These are phyloP conservation scores for Globisporangium cylindrosporum DNA, from an alignment of 352 stramenopile genomes.

Conservation along the genomic window DNA sequence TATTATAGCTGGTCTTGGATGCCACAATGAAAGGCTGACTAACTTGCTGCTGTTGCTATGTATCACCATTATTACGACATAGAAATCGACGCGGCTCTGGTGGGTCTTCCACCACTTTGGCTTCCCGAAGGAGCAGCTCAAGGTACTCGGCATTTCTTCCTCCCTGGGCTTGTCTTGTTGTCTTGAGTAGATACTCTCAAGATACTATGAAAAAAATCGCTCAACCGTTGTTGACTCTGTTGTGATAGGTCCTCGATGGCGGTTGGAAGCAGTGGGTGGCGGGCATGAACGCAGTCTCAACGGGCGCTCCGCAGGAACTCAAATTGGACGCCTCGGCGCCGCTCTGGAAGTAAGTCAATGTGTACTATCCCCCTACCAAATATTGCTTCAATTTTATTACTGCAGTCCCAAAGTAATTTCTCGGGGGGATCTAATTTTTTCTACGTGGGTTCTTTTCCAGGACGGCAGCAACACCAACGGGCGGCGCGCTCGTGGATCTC, in stretches of 20 bases:
- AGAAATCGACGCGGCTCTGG: slow-evolving; percentile 72
- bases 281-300: slow-evolving; percentile 44
- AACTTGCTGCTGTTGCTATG: background rate
- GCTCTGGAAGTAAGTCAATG: slow-evolving; percentile 16
- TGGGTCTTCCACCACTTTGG: slow-evolving; percentile 81
- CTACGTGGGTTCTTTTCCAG: background rate
- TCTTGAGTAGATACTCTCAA: no score
- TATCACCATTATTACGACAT: background rate
- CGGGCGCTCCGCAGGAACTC: slow-evolving; percentile 9
- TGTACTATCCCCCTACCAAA: background rate
- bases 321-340: background rate
- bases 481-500: slow-evolving; percentile 26
- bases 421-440: background rate
- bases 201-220: no score
- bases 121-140: slow-evolving; percentile 69
- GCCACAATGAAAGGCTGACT: background rate
- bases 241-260: slow-evolving; percentile 55
- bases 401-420: background rate
- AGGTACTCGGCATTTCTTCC: slow-evolving; percentile 24
- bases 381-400: background rate
- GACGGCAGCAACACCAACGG: background rate
- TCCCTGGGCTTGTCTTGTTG: background rate
- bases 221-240: background rate
- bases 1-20: background rate
- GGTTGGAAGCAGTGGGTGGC: slow-evolving; percentile 67